Percentiles rank a stretch among this genome's conserved stretches.
phyloP scores from a whole-genome alignment of 108 stramenopile species.

The Parietichytrium sp. region DNA sequence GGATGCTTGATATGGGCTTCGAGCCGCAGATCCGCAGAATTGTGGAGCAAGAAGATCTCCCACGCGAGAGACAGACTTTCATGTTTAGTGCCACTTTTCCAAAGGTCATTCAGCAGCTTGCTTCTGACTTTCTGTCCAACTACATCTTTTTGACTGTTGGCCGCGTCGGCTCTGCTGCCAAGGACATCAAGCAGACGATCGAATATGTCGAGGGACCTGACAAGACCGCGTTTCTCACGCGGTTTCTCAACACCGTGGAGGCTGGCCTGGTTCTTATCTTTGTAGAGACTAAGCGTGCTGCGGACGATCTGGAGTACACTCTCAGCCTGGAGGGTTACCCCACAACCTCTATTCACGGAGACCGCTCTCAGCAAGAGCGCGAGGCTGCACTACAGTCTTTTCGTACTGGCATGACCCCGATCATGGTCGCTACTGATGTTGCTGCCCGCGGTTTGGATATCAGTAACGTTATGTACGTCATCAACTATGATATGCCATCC shows the following conservation, averaged over 20 bases:
- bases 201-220: conserved; percentile 88
- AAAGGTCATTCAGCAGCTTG: conserved; percentile 90
- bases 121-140: conserved; percentile 87
- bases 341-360: conserved; percentile 80
- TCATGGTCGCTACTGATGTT: conserved; percentile 93
- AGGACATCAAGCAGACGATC: conserved; percentile 52
- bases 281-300: conserved; percentile 29
- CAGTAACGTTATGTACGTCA: conserved; percentile 94
- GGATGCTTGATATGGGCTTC: conserved; percentile 96
- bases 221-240: conserved; percentile 81
- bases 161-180: conserved; percentile 36
- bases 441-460: conserved; percentile 94
- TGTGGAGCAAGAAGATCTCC: conserved; percentile 69
- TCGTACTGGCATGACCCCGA: conserved; percentile 64
- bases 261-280: conserved; percentile 29
- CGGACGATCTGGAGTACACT: conserved; percentile 76
- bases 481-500: conserved; percentile 95
- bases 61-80: conserved; percentile 77
- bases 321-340: conserved; percentile 80
- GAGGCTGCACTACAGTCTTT: conserved; percentile 38
- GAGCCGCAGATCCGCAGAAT: conserved; percentile 98
- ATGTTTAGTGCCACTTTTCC: conserved; percentile 99
- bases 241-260: conserved; percentile 54
- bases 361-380: conserved; percentile 37
- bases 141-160: conserved; percentile 45